These are phyloP conservation scores for Tricholoma flavovirens DNA, from an alignment of 768 basidiomycete genomes.

Conservation along the genomic window DNA sequence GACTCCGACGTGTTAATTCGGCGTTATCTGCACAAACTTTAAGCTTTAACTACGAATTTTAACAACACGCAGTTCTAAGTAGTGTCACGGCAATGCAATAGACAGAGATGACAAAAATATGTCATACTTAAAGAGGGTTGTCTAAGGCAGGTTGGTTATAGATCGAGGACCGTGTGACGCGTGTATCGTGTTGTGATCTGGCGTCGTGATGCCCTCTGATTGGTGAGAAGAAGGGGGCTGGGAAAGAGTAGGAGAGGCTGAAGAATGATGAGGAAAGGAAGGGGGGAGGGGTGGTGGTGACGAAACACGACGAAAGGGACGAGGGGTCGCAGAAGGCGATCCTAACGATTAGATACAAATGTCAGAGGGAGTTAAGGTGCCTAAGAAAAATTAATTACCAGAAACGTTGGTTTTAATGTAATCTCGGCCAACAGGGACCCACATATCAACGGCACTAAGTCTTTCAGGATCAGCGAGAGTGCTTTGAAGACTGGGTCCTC, in stretches of 20 bases:
- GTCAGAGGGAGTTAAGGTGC: background rate
- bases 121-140: background rate
- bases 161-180: background rate
- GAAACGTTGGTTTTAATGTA: background rate
- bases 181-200: background rate
- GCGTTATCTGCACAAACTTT: no score
- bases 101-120: background rate
- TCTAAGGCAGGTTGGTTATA: background rate
- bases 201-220: background rate
- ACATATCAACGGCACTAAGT: conserved; percentile 30
- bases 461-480: conserved; percentile 13
- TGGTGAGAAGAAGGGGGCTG: background rate
- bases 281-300: background rate
- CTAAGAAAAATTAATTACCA: background rate
- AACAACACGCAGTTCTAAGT: background rate
- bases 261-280: background rate
- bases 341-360: background rate
- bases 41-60: no score
- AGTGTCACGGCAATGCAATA: background rate
- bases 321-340: background rate
- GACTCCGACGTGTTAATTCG: no score
- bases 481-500: conserved; percentile 5
- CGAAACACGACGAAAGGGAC: background rate
- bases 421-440: conserved; percentile 24
- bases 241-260: background rate